Evolutionary conservation across 495 filamentous ascomycete species (phyloP), one percentile per base, ranked within the genome.

Genomic region (Neurospora hispaniola): DNA sequence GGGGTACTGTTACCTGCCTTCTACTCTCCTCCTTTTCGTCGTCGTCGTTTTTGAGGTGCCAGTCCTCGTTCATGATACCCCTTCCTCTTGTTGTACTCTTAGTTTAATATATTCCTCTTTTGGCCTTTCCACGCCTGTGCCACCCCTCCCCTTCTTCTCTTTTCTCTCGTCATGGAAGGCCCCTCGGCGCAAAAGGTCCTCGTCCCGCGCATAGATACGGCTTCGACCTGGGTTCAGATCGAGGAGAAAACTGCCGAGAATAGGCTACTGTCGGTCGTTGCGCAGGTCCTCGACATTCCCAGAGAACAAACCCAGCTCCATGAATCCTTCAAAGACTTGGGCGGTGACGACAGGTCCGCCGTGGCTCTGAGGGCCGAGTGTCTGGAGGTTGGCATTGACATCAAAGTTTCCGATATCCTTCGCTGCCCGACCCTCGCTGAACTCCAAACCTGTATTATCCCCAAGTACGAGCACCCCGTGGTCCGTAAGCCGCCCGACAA

Each of bases 351-450:
- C 7, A 71, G 77, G 48, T 80, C 75, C 35, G 83, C 83, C 18
- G 76, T 71, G 16, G 80, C 77, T 12, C 74, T 85, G 11, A 73
- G 79, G 40, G 77, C 73, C 41, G 78, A 73, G 7, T 84, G 82
- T 42, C 75, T 82, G 76, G 77, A 77, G 40, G 76, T 71, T 35
- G 83, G 83, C 38, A 75, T 83, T 70, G 76, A 80, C 54, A 74
- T 84, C 1, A 78, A 76, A 62, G 79, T 82, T 6, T 78, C 77
- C 27, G 84, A 85, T 62, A 82, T 84, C 48, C 80, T 82, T 62
- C 79, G 79, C 48, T 83, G 81, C 75, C 74, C 77, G 70, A 85
- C 78, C 10, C 77, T 86, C 69, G 78, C 82, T 43, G 83, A 84
- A 69, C 78, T 83, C 70, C 80, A 80, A 46, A 75, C 79, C 39